Base-by-base conservation (phyloP, 164 flowering plant species). In the Brasenia schreberi region DNA sequence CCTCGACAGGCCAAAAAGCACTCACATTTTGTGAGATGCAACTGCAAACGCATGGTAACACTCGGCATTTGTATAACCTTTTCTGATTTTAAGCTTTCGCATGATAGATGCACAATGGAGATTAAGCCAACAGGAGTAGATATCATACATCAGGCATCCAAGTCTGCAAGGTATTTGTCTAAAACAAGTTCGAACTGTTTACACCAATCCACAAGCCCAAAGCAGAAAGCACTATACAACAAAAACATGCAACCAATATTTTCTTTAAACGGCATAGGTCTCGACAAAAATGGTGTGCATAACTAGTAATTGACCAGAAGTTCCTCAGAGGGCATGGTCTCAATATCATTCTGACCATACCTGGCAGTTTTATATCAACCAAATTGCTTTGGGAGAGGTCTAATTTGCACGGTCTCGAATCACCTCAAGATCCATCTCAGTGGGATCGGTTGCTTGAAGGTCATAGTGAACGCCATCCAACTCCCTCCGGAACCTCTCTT, bases 361-460 rank as follows among this genome's bases (percentile, higher is more conserved):
- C 56, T 49, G 56, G 56, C 56, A 49, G 5, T 49, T 49, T 9
- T 49, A 9, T 49, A 49, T 49, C 56, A 9, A 49, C 56, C 4
- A 5, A 49, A 9, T 49, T 14, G 56, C 56, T 1, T 9, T 9
- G 16, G 16, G 10, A 9, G 56, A 49, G 3, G 63, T 63, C 58
- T 65, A 71, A 62, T 71, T 49, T 10, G 90, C 92, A 45, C 97
- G 86, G 52, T 88, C 92, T 65, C 73, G 73, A 60, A 88, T 71
- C 77, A 85, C 89, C 56, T 86, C 90, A 49, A 90, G 77, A 44
- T 84, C 90, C 94, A 90, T 83, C 70, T 90, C 97, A 14, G 87
- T 78, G 16, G 92, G 84, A 66, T 88, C 97, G 49, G 97, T 88
- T 14, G 97, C 97, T 75, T 90, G 97, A 64, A 90, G 79, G 71